A percentile compares a stretch with the other conserved stretches of the same genome.
phyloP scores from a whole-genome alignment of 2,329 filamentous ascomycete genomes.

The Fusarium sp. region DNA sequence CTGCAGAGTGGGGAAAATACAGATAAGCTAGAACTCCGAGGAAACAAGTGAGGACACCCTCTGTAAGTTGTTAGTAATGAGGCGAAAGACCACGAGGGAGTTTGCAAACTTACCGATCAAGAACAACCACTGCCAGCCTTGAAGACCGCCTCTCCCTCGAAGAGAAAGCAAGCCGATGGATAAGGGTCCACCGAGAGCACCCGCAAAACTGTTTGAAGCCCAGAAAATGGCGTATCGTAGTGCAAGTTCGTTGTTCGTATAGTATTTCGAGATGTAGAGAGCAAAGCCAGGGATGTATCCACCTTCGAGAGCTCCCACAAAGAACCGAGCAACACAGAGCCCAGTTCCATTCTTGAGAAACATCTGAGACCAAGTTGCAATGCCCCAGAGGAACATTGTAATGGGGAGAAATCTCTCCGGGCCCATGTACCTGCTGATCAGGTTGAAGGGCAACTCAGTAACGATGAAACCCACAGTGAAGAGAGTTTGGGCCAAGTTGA shows the following conservation, averaged over 20 bases:
- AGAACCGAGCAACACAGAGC: slow-evolving; percentile 45
- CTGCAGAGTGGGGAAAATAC: slow-evolving; percentile 45
- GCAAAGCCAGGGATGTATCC: slow-evolving; percentile 50
- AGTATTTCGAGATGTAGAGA: slow-evolving; percentile 48
- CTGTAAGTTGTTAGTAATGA: slow-evolving; percentile 18
- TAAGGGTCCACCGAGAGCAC: slow-evolving; percentile 44
- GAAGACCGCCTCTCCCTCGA: slow-evolving; percentile 37
- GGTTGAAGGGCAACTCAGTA: slow-evolving; percentile 51
- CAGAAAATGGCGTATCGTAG: slow-evolving; percentile 48
- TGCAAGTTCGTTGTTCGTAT: slow-evolving; percentile 47
- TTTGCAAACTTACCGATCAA: slow-evolving; percentile 38
- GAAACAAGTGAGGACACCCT: slow-evolving; percentile 45
- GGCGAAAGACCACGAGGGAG: accelerated
- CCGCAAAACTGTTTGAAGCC: slow-evolving; percentile 47
- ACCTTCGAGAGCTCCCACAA: slow-evolving; percentile 48
- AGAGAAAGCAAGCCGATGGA: slow-evolving; percentile 46
- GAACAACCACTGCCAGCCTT: slow-evolving; percentile 50
- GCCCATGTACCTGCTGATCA: slow-evolving; percentile 45
- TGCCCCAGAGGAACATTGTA: slow-evolving; percentile 49
- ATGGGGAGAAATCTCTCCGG: slow-evolving; percentile 46
- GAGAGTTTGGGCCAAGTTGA: slow-evolving; percentile 65
- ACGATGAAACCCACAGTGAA: slow-evolving; percentile 63
- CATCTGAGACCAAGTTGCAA: slow-evolving; percentile 45
- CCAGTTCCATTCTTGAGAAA: slow-evolving; percentile 43
- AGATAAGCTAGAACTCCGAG: slow-evolving; percentile 43